phyloP scores from a whole-genome alignment of 768 basidiomycete genomes.

The Chalciporus sphaerocephalus region DNA sequence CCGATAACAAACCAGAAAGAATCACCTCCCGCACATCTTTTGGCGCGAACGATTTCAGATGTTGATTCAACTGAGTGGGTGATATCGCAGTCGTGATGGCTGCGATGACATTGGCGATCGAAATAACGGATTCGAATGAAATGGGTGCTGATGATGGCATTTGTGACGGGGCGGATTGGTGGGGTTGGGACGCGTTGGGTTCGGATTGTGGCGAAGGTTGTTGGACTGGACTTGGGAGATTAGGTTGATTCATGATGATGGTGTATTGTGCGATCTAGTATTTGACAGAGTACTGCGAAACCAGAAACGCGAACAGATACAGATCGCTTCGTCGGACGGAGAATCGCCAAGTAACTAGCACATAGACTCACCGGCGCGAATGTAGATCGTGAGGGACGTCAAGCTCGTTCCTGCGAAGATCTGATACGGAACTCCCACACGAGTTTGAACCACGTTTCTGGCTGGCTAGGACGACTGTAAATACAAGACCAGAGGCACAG shows the following conservation, averaged over 20 bases:
- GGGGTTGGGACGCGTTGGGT: slow-evolving; percentile 11
- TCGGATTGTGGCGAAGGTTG: slow-evolving; percentile 16
- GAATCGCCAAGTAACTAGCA: background rate
- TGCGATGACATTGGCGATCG: slow-evolving; percentile 39
- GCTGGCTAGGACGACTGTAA: no score
- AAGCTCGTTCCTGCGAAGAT: background rate
- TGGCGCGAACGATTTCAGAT: slow-evolving; percentile 43
- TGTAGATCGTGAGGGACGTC: background rate
- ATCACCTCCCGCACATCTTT: slow-evolving; percentile 58
- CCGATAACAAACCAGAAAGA: slow-evolving; percentile 48
- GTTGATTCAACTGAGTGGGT: slow-evolving; percentile 37
- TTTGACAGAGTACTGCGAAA: background rate
- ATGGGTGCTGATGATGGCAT: slow-evolving; percentile 1
- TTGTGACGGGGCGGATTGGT: slow-evolving; percentile 10
- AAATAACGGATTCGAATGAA: slow-evolving; percentile 11
- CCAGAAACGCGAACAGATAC: background rate
- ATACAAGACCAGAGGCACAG: no score
- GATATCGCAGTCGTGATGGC: slow-evolving; percentile 45
- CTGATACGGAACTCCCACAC: background rate
- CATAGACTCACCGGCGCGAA: slow-evolving; percentile 6
- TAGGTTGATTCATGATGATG: slow-evolving; percentile 24
- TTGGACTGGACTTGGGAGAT: slow-evolving; percentile 22
- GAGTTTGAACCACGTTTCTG: background rate
- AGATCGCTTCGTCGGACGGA: background rate
- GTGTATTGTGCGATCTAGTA: background rate